A percentile compares a stretch with the other conserved stretches of the same genome.
phyloP scores from a whole-genome alignment of 2,329 filamentous ascomycete genomes.

The Sarocladiaceae sp. region DNA sequence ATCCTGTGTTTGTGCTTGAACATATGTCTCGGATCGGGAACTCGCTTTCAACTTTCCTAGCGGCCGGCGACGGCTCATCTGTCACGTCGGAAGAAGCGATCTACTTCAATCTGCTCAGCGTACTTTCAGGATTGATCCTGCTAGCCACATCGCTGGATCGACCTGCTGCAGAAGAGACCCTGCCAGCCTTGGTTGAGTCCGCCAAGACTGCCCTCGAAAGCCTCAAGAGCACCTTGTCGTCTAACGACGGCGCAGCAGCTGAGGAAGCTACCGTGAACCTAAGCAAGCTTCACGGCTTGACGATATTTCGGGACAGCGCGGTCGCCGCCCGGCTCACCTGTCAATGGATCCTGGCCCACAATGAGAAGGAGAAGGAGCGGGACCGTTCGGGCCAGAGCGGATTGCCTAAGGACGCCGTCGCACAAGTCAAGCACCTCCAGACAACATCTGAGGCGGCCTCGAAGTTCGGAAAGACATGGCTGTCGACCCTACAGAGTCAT shows the following conservation, averaged over 20 bases:
- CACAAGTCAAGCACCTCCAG: slow-evolving; percentile 29
- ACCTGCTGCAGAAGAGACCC: slow-evolving; percentile 17
- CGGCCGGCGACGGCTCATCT: slow-evolving; percentile 19
- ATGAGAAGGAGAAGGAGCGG: slow-evolving; percentile 34
- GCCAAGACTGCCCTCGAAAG: slow-evolving; percentile 23
- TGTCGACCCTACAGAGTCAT: background rate
- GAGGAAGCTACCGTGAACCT: slow-evolving; percentile 20
- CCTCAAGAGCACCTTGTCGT: slow-evolving; percentile 17
- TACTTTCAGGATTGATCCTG: slow-evolving; percentile 33
- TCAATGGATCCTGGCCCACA: slow-evolving; percentile 30
- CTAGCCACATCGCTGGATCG: slow-evolving; percentile 22
- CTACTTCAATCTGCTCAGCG: slow-evolving; percentile 39
- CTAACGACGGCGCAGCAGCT: slow-evolving; percentile 11
- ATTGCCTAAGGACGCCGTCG: slow-evolving; percentile 31
- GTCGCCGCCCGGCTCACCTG: slow-evolving; percentile 25
- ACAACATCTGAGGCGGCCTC: slow-evolving; percentile 23
- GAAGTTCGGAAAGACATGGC: slow-evolving; percentile 26
- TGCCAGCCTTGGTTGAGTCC: slow-evolving; percentile 21
- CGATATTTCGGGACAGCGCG: slow-evolving; percentile 33
- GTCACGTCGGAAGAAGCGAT: slow-evolving; percentile 38
- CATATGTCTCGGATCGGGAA: slow-evolving; percentile 37
- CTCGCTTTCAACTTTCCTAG: slow-evolving; percentile 36
- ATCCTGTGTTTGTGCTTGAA: slow-evolving; percentile 41
- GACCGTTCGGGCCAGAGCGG: slow-evolving; percentile 34
- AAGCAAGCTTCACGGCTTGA: slow-evolving; percentile 30